Base-by-base conservation (phyloP, 2,329 filamentous ascomycete genomes). In the Alternaria dauci region DNA sequence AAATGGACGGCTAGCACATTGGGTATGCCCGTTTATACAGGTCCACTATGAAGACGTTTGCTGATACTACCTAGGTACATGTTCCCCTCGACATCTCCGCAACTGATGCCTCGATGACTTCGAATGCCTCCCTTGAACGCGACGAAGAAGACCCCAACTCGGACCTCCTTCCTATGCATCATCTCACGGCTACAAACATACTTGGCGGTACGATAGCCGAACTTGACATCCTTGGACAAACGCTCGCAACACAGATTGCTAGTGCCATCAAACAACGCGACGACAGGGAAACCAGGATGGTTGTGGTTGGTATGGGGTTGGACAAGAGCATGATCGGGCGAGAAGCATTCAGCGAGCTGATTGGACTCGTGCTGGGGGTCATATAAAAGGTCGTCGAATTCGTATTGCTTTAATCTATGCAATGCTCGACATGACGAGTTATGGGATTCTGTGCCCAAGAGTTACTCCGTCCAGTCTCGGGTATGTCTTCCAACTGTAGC, bases 171-270 rank as follows among this genome's bases (percentile, higher is more conserved):
- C 95, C 95, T 0, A 87, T 93, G 57, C 85, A 89, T 34, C 90
- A 95, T 70, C 84, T 98, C 42, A 96, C 92, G 0, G 92, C 95
- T 1, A 94, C 89, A 38, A 96, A 93, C 0, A 82, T 99, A 3
- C 84, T 99, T 0, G 95, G 95, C 2, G 93, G 91, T 9, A 93
- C 94, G 46, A 88, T 90, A 32, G 85, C 90, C 53, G 89, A 91
- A 47, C 86, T 93, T 43, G 93, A 97, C 73, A 92, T 91, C 0
- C 79, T 96, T 5, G 94, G 93, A 1, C 94, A 97, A 77, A 87
- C 97, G 2, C 90, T 96, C 72, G 94, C 94, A 3, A 92, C 92
- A 43, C 94, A 97, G 72, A 90, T 98, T 67, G 95, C 91, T 5
- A 96, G 89, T 72, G 87, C 90, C 39, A 86, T 99, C 60, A 85